These are phyloP conservation scores for Pyrus hybrid DNA, from an alignment of 331 rosid genomes.

Conservation along the genomic window DNA sequence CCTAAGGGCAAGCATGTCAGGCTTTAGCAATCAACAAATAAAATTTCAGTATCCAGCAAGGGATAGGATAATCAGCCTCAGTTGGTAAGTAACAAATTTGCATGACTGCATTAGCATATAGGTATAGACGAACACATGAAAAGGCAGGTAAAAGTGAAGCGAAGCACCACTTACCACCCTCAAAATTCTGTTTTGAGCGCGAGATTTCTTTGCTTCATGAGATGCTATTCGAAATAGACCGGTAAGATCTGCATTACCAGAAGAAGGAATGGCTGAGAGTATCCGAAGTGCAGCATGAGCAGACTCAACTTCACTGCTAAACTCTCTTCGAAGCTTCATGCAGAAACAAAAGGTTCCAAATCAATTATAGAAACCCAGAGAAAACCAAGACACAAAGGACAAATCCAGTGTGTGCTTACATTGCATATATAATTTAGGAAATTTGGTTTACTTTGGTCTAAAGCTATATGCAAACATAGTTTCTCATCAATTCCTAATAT, in stretches of 20 bases:
- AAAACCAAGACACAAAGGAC: neutral
- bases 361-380: neutral
- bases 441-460: no score
- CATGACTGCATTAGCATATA: neutral
- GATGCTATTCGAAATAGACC: slow-evolving; percentile 63
- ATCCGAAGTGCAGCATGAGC: slow-evolving; percentile 47
- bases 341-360: neutral
- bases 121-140: neutral
- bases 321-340: slow-evolving; percentile 67
- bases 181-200: slow-evolving; percentile 52
- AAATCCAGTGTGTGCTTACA: neutral
- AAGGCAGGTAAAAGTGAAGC: neutral
- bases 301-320: slow-evolving; percentile 64
- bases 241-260: slow-evolving; percentile 75
- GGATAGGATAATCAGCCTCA: neutral
- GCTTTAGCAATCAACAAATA: neutral
- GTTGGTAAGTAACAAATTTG: neutral
- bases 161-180: slow-evolving; percentile 55
- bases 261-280: slow-evolving; percentile 47
- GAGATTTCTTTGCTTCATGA: slow-evolving; percentile 82
- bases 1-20: slow-evolving; percentile 33
- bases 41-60: neutral
- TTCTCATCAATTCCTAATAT: no score
- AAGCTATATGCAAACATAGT: no score
- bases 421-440: no score